Percentiles rank a stretch among this genome's conserved stretches.
Evolutionary conservation across 768 basidiomycete species (phyloP).

Genomic region (Phaeotremella fagi): DNA sequence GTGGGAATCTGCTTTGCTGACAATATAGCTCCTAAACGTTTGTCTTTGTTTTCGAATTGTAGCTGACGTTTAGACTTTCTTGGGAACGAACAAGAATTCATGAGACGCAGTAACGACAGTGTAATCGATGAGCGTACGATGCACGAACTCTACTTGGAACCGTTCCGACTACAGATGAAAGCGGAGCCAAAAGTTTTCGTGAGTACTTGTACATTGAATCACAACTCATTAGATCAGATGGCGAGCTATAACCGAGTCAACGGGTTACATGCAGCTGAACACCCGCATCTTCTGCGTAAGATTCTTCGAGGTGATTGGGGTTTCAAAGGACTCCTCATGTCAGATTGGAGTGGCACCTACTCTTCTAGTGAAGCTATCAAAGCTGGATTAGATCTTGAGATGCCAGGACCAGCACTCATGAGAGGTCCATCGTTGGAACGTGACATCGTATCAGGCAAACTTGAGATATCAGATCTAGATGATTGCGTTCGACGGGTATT

Average conservation of each 20-base stretch:
- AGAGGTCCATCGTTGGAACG: slow-evolving; percentile 48
- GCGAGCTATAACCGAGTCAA: slow-evolving; percentile 54
- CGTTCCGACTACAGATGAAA: slow-evolving; percentile 55
- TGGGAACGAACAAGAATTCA: slow-evolving; percentile 77
- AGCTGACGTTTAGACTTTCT: slow-evolving; percentile 70
- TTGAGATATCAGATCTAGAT: slow-evolving; percentile 62
- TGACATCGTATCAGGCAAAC: slow-evolving; percentile 55
- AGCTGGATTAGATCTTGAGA: slow-evolving; percentile 70
- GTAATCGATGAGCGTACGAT: slow-evolving; percentile 56
- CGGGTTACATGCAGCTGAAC: slow-evolving; percentile 67
- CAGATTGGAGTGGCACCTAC: slow-evolving; percentile 76
- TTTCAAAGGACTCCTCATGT: slow-evolving; percentile 70
- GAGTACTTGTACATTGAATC: slow-evolving; percentile 57
- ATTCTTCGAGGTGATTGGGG: slow-evolving; percentile 70
- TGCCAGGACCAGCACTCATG: slow-evolving; percentile 36
- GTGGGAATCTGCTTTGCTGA: slow-evolving; percentile 1
- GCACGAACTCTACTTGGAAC: slow-evolving; percentile 61
- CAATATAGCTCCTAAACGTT: slow-evolving; percentile 24
- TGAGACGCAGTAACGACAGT: slow-evolving; percentile 57
- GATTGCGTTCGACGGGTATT: slow-evolving; percentile 60
- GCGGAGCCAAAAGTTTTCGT: slow-evolving; percentile 64
- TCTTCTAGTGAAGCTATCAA: slow-evolving; percentile 62
- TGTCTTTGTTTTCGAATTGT: slow-evolving; percentile 1
- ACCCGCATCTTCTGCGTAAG: slow-evolving; percentile 57
- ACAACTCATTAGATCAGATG: slow-evolving; percentile 50